These are phyloP conservation scores for Naganishia vishniacii DNA, from an alignment of 768 basidiomycete species.

Conservation along the genomic window DNA sequence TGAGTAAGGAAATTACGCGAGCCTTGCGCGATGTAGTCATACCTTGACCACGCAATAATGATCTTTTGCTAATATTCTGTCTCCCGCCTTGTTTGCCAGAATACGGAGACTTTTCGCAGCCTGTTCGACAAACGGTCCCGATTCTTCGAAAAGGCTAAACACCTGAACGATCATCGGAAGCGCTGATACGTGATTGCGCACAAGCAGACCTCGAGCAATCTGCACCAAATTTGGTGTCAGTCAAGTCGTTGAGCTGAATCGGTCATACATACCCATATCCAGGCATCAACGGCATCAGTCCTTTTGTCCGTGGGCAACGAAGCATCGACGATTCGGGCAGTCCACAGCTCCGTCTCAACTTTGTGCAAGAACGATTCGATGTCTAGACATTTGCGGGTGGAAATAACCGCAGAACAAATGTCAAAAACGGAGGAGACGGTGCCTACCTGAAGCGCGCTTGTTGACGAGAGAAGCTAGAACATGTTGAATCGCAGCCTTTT, in stretches of 20 bases:
- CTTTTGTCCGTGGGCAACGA: slow-evolving; percentile 45
- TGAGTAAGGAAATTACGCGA: too few species aligned
- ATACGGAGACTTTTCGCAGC: slow-evolving; percentile 72
- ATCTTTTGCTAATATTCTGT: slow-evolving; percentile 65
- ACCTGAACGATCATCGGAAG: slow-evolving; percentile 59
- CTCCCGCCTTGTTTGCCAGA: slow-evolving; percentile 56
- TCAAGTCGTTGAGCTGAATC: too few species aligned
- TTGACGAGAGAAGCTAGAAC: slow-evolving; percentile 68
- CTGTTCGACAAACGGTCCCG: slow-evolving; percentile 57
- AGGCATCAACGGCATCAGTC: slow-evolving; percentile 56
- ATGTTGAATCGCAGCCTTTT: slow-evolving; percentile 40
- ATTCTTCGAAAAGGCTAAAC: slow-evolving; percentile 59
- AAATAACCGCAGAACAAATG: slow-evolving; percentile 45
- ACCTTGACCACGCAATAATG: slow-evolving; percentile 77
- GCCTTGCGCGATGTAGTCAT: too few species aligned
- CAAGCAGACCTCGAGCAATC: slow-evolving; percentile 73
- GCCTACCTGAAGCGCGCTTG: slow-evolving; percentile 65
- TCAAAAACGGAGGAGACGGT: slow-evolving; percentile 48
- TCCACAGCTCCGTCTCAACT: slow-evolving; percentile 19
- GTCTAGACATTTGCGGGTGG: slow-evolving; percentile 39
- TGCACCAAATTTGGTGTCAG: too few species aligned
- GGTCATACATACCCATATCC: slow-evolving; percentile 61
- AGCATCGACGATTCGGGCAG: not conserved
- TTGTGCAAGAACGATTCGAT: slow-evolving; percentile 32
- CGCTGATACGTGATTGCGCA: slow-evolving; percentile 63